Evolutionary conservation across 129 eudicot genomes (phyloP), one percentile per base, ranked within the genome.

Genomic region (Tagetes erecta): DNA sequence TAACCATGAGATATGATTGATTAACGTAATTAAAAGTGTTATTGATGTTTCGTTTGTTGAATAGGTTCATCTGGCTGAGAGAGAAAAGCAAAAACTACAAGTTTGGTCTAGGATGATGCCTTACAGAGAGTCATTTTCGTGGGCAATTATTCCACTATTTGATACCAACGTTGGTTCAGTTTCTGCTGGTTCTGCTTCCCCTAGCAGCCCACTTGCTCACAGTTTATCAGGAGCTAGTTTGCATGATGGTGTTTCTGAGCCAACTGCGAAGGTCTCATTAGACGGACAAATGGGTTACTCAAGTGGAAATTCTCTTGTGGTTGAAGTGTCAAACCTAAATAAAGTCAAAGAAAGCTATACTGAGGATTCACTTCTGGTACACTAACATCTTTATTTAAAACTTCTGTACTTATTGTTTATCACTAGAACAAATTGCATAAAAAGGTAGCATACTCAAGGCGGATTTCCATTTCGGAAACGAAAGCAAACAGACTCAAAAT

Each of bases 31-130:
- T 33, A 62, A 5, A 62, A 12, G 11, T 36, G 45, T 62, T 5
- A 35, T 40, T 39, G 70, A 38, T 64, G 14, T 3, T 64, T 39
- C 70, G 40, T 14, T 57, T 71, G 39, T 60, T 76, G 14, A 76
- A 78, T 81, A 95, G 99, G 97, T 85, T 63, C 99, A 86, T 79
- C 72, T 95, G 72, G 88, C 89, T 35, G 99, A 95, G 81, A 91
- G 99, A 81, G 99, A 95, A 80, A 91, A 80, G 83, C 99, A 95
- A 80, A 91, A 95, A 72, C 84, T 95, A 75, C 99, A 95, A 86
- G 96, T 91, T 44, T 95, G 99, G 99, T 95, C 99, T 37, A 92
- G 97, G 59, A 87, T 95, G 85, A 95, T 95, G 99, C 97, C 97
- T 64, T 91, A 88, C 78, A 95, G 94, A 74, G 99, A 95, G 82